A percentile compares a stretch with the other conserved stretches of the same genome.
Evolutionary conservation across 2,329 filamentous ascomycete species (phyloP).

Genomic region (Fusarium chaquense): DNA sequence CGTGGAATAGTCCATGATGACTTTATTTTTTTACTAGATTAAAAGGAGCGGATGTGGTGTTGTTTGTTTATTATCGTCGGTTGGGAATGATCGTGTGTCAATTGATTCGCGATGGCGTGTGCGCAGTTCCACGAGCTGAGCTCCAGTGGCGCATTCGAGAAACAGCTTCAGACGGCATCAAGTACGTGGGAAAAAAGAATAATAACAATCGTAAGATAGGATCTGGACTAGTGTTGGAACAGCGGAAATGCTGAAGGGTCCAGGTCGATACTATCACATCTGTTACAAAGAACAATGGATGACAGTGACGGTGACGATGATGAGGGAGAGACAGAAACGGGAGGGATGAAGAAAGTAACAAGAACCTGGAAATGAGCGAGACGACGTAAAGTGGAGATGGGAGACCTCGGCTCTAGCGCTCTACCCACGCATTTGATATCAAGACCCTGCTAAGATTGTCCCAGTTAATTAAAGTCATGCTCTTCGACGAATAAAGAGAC

Average conservation of each 20-base stretch:
- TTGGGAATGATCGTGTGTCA: conserved; percentile 18
- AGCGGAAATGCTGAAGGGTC: conserved; percentile 21
- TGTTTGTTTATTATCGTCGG: background rate
- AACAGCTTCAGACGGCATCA: conserved; percentile 42
- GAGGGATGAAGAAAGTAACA: conserved; percentile 36
- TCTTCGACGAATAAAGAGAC: conserved; percentile 16
- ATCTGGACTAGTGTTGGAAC: conserved; percentile 4
- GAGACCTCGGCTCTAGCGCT: conserved; percentile 33
- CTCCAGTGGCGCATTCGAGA: conserved; percentile 44
- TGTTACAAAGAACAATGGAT: conserved; percentile 5
- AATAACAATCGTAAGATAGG: background rate
- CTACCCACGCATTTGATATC: background rate
- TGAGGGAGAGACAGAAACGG: conserved; percentile 10
- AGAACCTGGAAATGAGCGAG: conserved; percentile 43
- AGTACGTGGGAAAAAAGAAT: conserved; percentile 12
- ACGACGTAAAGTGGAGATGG: conserved; percentile 34
- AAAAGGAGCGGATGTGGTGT: conserved; percentile 12
- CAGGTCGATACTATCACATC: conserved; percentile 31
- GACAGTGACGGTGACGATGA: background rate
- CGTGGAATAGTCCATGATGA: conserved; percentile 39
- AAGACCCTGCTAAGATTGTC: conserved; percentile 26
- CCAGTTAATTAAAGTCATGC: conserved; percentile 39
- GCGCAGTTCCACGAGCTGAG: conserved; percentile 43
- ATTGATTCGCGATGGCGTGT: conserved; percentile 24
- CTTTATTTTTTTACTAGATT: background rate